A percentile compares a stretch with the other conserved stretches of the same genome.
These are phyloP conservation scores for Aspergillus coremiiformis DNA, from an alignment of 495 filamentous ascomycete species.

Conservation along the genomic window DNA sequence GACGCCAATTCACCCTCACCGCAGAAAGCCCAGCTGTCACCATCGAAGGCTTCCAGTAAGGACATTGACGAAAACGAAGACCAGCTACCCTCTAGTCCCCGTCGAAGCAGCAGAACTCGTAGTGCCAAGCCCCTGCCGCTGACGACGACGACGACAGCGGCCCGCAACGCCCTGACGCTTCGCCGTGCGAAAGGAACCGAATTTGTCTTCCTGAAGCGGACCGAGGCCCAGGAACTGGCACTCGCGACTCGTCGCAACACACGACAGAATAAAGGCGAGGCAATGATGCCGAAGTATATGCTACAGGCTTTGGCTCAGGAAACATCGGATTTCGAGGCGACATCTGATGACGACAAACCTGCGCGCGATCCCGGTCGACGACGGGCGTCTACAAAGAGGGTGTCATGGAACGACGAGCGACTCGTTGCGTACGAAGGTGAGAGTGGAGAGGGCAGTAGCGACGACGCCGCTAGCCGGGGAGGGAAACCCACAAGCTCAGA, in stretches of 20 bases:
- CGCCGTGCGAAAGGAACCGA: conserved; percentile 49
- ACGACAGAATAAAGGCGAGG: conserved; percentile 48
- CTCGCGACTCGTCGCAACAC: conserved; percentile 50
- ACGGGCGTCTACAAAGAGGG: conserved; percentile 21
- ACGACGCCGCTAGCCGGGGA: conserved; percentile 11
- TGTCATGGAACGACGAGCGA: conserved; percentile 40
- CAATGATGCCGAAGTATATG: conserved; percentile 38
- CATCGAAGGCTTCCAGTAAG: conserved; percentile 21
- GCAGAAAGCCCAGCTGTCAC: conserved; percentile 30
- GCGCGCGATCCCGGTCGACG: background rate
- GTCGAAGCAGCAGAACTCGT: conserved; percentile 39
- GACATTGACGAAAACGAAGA: conserved; percentile 15
- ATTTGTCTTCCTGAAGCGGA: conserved; percentile 48
- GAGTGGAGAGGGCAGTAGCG: conserved; percentile 14
- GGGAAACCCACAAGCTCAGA: conserved; percentile 10
- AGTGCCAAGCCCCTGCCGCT: conserved; percentile 21
- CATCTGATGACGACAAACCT: conserved; percentile 5
- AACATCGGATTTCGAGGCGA: conserved; percentile 1
- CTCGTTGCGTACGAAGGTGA: conserved; percentile 31
- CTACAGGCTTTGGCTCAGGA: conserved; percentile 37
- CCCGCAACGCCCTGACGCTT: conserved; percentile 47
- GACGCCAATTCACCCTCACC: conserved; percentile 50
- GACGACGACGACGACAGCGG: conserved; percentile 16
- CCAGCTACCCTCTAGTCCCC: conserved; percentile 23
- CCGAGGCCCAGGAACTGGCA: conserved; percentile 52